A percentile compares a stretch with the other conserved stretches of the same genome.
Conservation (phyloP, 2,329 filamentous ascomycete species). For the Neonectria coccinea region DNA sequence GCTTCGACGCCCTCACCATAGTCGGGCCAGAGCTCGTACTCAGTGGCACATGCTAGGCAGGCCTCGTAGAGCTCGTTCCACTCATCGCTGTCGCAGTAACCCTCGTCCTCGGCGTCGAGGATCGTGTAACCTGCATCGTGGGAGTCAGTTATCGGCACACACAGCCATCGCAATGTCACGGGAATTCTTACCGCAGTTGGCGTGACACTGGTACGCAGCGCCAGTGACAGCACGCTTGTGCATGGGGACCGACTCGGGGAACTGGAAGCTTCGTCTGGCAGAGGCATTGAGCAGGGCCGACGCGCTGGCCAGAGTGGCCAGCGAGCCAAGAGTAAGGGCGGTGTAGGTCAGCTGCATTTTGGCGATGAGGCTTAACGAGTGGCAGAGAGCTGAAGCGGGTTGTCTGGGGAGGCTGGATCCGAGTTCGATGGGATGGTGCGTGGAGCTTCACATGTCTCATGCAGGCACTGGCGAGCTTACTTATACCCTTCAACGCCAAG, state of each 20-base stretch:
- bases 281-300: constrained; percentile 30
- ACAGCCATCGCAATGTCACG: no score
- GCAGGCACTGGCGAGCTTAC: constrained; percentile 31
- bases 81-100: constrained; percentile 50
- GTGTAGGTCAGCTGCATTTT: constrained; percentile 48
- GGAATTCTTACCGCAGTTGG: constrained; percentile 60
- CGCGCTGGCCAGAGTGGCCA: constrained; percentile 44
- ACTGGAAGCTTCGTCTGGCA: constrained; percentile 40
- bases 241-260: constrained; percentile 49
- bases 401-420: background rate
- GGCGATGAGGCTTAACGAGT: constrained; percentile 25
- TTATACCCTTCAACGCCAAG: constrained; percentile 36
- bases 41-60: constrained; percentile 59
- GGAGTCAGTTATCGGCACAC: background rate
- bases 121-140: constrained; percentile 46
- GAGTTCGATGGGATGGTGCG: constrained; percentile 18
- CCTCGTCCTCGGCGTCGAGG: constrained; percentile 38
- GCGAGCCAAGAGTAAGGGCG: constrained; percentile 45
- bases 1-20: constrained; percentile 54
- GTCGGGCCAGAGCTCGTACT: constrained; percentile 58
- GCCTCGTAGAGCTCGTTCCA: constrained; percentile 57
- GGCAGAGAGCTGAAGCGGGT: constrained; percentile 17
- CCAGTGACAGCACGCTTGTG: constrained; percentile 55
- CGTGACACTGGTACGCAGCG: constrained; percentile 61
- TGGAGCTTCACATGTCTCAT: constrained; percentile 21